Evolutionary conservation across 768 basidiomycete species (phyloP).

Genomic region (Mycena belliarum): DNA sequence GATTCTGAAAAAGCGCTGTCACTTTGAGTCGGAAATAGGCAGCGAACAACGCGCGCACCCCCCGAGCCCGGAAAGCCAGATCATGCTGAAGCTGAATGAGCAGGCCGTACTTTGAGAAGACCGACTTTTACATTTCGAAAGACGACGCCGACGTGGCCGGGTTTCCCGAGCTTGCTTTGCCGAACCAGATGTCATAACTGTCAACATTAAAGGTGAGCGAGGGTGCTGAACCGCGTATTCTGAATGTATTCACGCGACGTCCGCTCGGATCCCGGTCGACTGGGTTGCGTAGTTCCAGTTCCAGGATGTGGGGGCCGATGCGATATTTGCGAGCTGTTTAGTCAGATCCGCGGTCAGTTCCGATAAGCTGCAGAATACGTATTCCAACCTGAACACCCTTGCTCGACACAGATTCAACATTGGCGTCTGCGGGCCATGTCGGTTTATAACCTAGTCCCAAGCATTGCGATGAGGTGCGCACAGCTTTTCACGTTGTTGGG

Average conservation of each 20-base stretch:
- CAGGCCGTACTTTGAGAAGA: neutral
- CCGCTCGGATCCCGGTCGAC: conserved; percentile 50
- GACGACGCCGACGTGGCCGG: conserved; percentile 50
- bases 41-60: conserved; percentile 35
- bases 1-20: conserved; percentile 35
- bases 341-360: neutral
- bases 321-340: conserved; percentile 41
- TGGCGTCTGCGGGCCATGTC: no score
- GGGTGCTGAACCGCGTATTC: neutral
- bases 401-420: conserved; percentile 45
- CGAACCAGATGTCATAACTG: conserved; percentile 59
- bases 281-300: conserved; percentile 48
- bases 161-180: conserved; percentile 39
- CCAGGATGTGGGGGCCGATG: conserved; percentile 51
- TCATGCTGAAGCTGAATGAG: conserved; percentile 42
- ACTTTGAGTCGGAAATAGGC: neutral
- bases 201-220: neutral
- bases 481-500: conserved; percentile 59
- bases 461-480: conserved; percentile 25
- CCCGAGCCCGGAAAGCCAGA: conserved; percentile 59
- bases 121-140: conserved; percentile 49
- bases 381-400: conserved; percentile 47
- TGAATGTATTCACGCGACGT: conserved; percentile 44
- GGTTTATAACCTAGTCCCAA: no score
- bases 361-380: neutral